Evolutionary conservation across 2,329 filamentous ascomycete genomes (phyloP), one percentile per base, ranked within the genome.

Genomic region (Hypoxylon sp.): DNA sequence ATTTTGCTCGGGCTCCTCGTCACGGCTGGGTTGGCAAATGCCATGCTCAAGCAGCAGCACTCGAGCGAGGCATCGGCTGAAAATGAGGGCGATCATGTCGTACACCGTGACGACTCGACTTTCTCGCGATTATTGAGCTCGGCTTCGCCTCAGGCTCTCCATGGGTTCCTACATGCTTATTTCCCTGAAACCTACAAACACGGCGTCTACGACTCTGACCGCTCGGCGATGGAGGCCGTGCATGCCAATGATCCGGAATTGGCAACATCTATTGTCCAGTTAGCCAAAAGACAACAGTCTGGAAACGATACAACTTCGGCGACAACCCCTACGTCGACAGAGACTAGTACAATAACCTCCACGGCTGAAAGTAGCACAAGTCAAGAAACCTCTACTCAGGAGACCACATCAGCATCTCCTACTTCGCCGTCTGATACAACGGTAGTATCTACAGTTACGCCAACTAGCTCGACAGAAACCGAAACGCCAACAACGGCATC

Each of bases 141-240:
- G 23, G 79, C 90, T 60, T 86, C 89, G 21, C 84, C 84, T 58
- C 82, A 87, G 51, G 84, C 86, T 43, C 81, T 94, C 57, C 89
- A 92, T 76, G 84, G 85, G 48, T 86, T 91, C 56, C 82, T 94
- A 30, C 88, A 91, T 76, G 81, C 84, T 66, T 84, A 89, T 72
- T 81, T 89, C 57, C 85, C 87, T 47, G 83, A 84, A 50, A 86
- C 87, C 74, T 92, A 89, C 78, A 85, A 88, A 75, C 86, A 91
- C 74, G 90, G 90, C 63, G 84, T 92, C 60, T 91, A 89, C 76
- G 83, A 86, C 68, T 87, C 88, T 68, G 90, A 91, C 73, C 84
- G 83, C 70, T 81, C 84, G 9, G 89, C 89, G 25, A 82, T 91
- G 58, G 86, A 91, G 76, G 87, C 85, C 32, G 83, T 91, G 27